phyloP scores from a whole-genome alignment of 2,329 filamentous ascomycete genomes.

The Aquanectria penicillioides region DNA sequence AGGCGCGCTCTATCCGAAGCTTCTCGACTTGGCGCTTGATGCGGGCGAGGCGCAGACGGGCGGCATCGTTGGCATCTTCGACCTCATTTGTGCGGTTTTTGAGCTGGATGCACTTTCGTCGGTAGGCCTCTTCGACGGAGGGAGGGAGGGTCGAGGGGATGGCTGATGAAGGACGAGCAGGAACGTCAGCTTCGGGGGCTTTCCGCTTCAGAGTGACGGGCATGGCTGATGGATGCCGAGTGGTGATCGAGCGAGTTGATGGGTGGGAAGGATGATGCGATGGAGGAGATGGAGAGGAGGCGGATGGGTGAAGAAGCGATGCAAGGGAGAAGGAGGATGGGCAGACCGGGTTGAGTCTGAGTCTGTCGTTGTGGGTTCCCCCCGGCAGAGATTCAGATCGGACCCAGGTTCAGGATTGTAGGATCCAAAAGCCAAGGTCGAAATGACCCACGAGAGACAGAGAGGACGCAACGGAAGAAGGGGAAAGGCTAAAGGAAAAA shows the following conservation, averaged over 20 bases:
- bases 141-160: conserved; percentile 76
- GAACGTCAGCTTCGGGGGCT: conserved; percentile 49
- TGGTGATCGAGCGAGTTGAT: neutral
- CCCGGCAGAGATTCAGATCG: conserved; percentile 4
- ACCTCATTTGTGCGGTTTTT: conserved; percentile 92
- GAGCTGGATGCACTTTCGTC: conserved; percentile 94
- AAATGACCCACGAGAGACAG: neutral
- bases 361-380: conserved; percentile 14
- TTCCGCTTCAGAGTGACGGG: conserved; percentile 48
- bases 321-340: conserved; percentile 1
- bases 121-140: conserved; percentile 94
- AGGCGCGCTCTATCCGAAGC: conserved; percentile 85
- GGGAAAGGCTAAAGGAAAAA: neutral
- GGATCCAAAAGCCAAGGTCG: neutral
- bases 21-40: conserved; percentile 90
- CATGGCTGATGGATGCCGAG: conserved; percentile 36
- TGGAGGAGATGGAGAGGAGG: neutral
- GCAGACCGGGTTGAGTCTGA: neutral
- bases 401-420: neutral
- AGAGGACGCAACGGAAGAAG: neutral
- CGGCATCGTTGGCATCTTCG: conserved; percentile 88
- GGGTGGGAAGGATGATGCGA: conserved; percentile 12
- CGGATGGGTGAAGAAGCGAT: conserved; percentile 8
- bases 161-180: conserved; percentile 48
- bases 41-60: conserved; percentile 80